Base-by-base conservation (phyloP, 2,329 filamentous ascomycete genomes). In the Pseudogymnoascus sp. region DNA sequence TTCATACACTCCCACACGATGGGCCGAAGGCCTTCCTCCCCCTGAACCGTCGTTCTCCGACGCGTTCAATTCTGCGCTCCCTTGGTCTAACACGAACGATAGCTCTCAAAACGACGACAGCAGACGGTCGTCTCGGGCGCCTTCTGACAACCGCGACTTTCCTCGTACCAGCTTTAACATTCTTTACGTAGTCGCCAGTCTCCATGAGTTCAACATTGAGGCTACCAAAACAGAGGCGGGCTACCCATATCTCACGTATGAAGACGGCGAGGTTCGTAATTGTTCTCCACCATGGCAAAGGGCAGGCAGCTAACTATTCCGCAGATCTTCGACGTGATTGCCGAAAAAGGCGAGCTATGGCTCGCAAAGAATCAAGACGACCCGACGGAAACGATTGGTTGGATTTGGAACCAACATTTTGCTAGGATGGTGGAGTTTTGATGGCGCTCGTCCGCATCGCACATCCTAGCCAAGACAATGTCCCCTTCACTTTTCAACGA, bases 341-440 rank as follows among this genome's bases (percentile, higher is more conserved):
- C 88, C 28, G 92, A 96, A 73, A 96, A 96, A 72, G 94, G 94
- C 64, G 94, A 99, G 76, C 81, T 97, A 56, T 99, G 94, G 94
- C 83, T 99, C 61, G 94, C 94, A 59, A 90, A 90, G 73, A 99
- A 99, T 71, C 94, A 99, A 74, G 94, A 99, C 70, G 94, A 99
- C 72, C 77, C 84, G 1, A 79, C 77, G 9, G 82, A 88, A 65
- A 81, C 85, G 65, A 85, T 97, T 33, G 94, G 94, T 58, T 99
- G 94, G 94, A 96, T 99, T 68, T 99, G 94, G 94, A 95, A 92
- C 68, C 96, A 96, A 73, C 94, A 99, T 75, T 99, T 99, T 78
- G 88, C 88, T 39, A 57, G 55, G 33, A 52, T 52, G 45, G 45
- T 52, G 26, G 45, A 52, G 28, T 52, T 19, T 19, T 52, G 45